Evolutionary conservation across 768 basidiomycete species (phyloP).

Genomic region (Lactarius psammicola): DNA sequence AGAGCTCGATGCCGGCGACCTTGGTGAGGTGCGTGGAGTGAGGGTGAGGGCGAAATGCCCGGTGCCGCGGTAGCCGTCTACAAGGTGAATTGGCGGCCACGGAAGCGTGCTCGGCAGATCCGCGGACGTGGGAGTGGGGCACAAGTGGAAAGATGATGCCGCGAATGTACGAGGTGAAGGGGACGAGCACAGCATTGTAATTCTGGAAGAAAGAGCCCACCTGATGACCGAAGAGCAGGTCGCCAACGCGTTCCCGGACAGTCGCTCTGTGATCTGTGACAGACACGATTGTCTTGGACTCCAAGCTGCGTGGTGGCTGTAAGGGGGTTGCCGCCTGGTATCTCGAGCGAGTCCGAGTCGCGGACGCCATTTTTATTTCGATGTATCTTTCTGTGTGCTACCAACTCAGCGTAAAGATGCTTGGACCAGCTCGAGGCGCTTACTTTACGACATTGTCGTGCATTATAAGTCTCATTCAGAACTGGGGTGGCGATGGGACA

Average conservation of each 20-base stretch:
- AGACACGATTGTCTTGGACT: constrained; percentile 58
- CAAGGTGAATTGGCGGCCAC: constrained; percentile 68
- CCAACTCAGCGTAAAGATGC: neutral
- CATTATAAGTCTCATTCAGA: constrained; percentile 68
- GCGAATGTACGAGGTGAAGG: constrained; percentile 80
- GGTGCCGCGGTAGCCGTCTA: constrained; percentile 56
- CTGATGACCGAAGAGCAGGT: constrained; percentile 77
- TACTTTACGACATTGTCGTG: constrained; percentile 70
- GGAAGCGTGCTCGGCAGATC: neutral
- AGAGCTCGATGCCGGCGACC: neutral
- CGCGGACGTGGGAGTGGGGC: constrained; percentile 17
- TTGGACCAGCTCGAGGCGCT: constrained; percentile 26
- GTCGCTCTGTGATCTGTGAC: constrained; percentile 80
- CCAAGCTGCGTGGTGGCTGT: constrained; percentile 28
- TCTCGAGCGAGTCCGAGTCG: constrained; percentile 72
- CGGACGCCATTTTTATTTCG: constrained; percentile 86
- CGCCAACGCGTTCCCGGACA: constrained; percentile 83
- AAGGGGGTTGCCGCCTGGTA: constrained; percentile 32
- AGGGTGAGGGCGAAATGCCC: constrained; percentile 60
- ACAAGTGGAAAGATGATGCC: constrained; percentile 57
- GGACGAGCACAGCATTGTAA: constrained; percentile 88
- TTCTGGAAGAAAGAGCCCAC: constrained; percentile 97
- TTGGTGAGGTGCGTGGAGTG: constrained; percentile 41
- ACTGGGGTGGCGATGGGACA: constrained; percentile 87
- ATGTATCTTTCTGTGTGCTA: constrained; percentile 65